These are phyloP conservation scores for Talaromyces amestolkiae DNA, from an alignment of 2,329 filamentous ascomycete genomes.

Conservation along the genomic window DNA sequence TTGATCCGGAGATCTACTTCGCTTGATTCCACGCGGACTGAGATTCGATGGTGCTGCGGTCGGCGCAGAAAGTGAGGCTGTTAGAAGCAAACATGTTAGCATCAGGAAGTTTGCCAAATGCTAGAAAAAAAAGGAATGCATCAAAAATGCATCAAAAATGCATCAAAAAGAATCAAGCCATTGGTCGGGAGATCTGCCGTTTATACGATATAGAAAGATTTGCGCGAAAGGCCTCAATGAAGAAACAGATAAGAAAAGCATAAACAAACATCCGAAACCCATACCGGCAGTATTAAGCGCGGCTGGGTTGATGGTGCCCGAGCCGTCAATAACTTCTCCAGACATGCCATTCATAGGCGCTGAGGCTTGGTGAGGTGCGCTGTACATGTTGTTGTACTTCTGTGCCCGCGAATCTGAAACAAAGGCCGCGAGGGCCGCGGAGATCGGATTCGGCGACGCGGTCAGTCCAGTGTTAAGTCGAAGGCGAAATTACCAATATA, in stretches of 20 bases:
- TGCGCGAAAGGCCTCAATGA: background rate
- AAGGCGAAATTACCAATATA: constrained; percentile 20
- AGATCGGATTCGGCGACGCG: constrained; percentile 35
- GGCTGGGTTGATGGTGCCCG: constrained; percentile 87
- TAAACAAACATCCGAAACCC: constrained; percentile 34
- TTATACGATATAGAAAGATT: background rate
- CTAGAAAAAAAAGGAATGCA: background rate
- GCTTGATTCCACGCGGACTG: constrained; percentile 69
- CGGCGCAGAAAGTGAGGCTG: constrained; percentile 40
- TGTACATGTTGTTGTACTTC: constrained; percentile 44
- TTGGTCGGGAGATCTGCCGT: background rate
- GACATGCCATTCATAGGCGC: constrained; percentile 64
- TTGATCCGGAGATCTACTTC: constrained; percentile 71
- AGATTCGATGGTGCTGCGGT: constrained; percentile 52
- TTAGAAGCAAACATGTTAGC: constrained; percentile 30
- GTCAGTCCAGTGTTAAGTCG: constrained; percentile 17
- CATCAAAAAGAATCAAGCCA: background rate
- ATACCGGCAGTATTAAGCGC: constrained; percentile 77
- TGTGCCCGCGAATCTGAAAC: constrained; percentile 28
- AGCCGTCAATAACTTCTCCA: constrained; percentile 61
- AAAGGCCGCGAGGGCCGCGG: constrained; percentile 31
- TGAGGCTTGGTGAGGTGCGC: constrained; percentile 49
- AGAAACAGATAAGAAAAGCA: background rate
- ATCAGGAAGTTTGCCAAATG: background rate
- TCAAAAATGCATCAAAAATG: background rate